phyloP scores from a whole-genome alignment of 192 early-diverging fungal genomes.

The Geranomyces michiganensis region DNA sequence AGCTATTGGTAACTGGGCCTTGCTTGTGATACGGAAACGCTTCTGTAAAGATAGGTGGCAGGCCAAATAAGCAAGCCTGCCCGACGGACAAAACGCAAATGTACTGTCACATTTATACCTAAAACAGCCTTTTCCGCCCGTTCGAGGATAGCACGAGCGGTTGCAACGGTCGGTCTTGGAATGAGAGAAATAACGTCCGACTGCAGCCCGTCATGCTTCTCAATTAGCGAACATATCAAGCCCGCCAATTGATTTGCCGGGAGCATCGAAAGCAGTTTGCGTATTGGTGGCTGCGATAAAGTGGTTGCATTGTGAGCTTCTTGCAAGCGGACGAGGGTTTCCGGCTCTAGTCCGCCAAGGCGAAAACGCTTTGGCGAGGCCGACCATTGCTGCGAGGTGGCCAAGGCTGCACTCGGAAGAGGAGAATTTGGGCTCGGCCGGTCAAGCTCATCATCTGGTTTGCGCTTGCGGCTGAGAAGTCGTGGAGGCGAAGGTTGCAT shows the following conservation, averaged over 20 bases:
- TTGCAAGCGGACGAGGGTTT: conserved; percentile 18
- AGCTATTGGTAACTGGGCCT: conserved; percentile 77
- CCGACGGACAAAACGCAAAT: neutral
- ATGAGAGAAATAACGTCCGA: conserved; percentile 71
- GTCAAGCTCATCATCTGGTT: conserved; percentile 15
- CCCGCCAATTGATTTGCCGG: conserved; percentile 69
- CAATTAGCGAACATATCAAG: conserved; percentile 74
- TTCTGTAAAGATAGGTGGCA: conserved; percentile 30
- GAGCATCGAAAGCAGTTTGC: conserved; percentile 21
- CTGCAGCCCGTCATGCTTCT: conserved; percentile 72
- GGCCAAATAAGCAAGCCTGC: neutral
- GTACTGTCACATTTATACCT: conserved; percentile 8
- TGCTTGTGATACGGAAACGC: conserved; percentile 87
- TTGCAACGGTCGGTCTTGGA: conserved; percentile 82
- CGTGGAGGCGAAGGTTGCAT: neutral
- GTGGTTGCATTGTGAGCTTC: conserved; percentile 6
- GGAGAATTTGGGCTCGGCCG: neutral
- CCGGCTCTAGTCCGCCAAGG: conserved; percentile 11
- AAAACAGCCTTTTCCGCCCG: conserved; percentile 71
- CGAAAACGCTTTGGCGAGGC: conserved; percentile 24
- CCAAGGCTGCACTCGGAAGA: too few relatives aligned
- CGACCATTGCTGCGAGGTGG: neutral
- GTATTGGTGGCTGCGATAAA: conserved; percentile 13
- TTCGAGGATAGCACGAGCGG: conserved; percentile 66
- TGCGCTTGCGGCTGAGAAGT: conserved; percentile 20